phyloP scores from a whole-genome alignment of 2,329 filamentous ascomycete species.

The Fusarium redolens region DNA sequence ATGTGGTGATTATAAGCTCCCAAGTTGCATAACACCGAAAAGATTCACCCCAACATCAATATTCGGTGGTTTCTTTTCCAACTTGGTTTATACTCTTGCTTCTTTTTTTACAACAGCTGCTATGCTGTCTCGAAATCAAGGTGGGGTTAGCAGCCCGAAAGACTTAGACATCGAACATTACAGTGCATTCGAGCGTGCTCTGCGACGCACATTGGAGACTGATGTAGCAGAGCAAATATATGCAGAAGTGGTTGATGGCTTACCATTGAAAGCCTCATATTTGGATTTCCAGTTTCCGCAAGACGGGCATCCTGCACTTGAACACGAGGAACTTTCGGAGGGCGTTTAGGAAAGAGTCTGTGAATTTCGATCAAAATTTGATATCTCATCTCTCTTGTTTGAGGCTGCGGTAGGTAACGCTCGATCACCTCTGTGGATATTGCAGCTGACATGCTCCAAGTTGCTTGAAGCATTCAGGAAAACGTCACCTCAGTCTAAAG shows the following conservation, averaged over 20 bases:
- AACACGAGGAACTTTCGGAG: neutral
- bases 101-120: too few species aligned
- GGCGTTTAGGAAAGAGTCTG: neutral
- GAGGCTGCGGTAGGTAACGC: fast-evolving
- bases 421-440: fast-evolving
- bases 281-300: neutral
- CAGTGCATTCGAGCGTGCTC: neutral
- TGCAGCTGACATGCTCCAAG: fast-evolving
- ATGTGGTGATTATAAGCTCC: too few species aligned
- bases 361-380: neutral
- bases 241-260: conserved; percentile 5
- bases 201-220: neutral
- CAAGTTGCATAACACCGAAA: too few species aligned
- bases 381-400: neutral
- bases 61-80: too few species aligned
- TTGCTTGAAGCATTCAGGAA: neutral
- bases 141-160: neutral
- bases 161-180: fast-evolving
- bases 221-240: neutral
- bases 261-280: neutral
- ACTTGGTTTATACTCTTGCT: too few species aligned
- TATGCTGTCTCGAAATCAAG: too few species aligned
- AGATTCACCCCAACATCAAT: too few species aligned
- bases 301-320: neutral
- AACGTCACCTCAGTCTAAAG: fast-evolving